phyloP scores from a whole-genome alignment of 2,329 filamentous ascomycete genomes.

The Colletotrichum spinosum region DNA sequence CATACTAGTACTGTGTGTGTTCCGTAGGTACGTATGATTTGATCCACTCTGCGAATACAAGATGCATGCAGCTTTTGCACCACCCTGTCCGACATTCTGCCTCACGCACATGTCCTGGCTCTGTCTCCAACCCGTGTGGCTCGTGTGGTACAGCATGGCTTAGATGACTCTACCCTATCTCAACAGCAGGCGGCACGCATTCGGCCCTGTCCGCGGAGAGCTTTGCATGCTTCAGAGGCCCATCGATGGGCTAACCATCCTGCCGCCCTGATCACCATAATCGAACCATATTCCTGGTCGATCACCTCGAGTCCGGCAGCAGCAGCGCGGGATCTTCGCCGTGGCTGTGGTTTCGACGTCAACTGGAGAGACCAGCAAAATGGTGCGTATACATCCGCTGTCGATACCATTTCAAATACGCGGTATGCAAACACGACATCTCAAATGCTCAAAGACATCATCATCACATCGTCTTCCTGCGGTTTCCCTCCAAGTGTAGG shows the following conservation, averaged over 20 bases:
- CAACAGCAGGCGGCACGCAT: conserved; percentile 18
- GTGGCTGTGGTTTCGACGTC: background rate
- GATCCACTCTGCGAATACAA: too few species aligned
- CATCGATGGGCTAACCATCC: conserved; percentile 4
- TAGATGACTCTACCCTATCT: conserved; percentile 5
- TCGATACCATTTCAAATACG: too few species aligned
- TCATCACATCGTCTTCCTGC: too few species aligned
- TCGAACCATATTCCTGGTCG: conserved; percentile 20
- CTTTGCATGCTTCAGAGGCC: conserved; percentile 18
- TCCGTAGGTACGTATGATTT: too few species aligned
- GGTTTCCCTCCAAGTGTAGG: too few species aligned
- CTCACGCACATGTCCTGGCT: conserved; percentile 13
- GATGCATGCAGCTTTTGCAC: conserved; percentile 3
- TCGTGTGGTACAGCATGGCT: conserved; percentile 8
- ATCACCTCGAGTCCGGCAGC: conserved; percentile 14
- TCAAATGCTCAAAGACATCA: too few species aligned
- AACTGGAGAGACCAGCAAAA: too few species aligned
- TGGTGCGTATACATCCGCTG: too few species aligned
- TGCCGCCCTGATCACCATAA: conserved; percentile 9
- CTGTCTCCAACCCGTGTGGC: conserved; percentile 2
- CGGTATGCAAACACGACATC: too few species aligned
- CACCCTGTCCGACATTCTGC: conserved; percentile 1
- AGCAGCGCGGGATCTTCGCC: conserved; percentile 22
- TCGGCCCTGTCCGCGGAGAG: conserved; percentile 18
- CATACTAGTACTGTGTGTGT: too few species aligned